Evolutionary conservation across 2,329 filamentous ascomycete genomes (phyloP).

Genomic region (Aspergillus caelatus): DNA sequence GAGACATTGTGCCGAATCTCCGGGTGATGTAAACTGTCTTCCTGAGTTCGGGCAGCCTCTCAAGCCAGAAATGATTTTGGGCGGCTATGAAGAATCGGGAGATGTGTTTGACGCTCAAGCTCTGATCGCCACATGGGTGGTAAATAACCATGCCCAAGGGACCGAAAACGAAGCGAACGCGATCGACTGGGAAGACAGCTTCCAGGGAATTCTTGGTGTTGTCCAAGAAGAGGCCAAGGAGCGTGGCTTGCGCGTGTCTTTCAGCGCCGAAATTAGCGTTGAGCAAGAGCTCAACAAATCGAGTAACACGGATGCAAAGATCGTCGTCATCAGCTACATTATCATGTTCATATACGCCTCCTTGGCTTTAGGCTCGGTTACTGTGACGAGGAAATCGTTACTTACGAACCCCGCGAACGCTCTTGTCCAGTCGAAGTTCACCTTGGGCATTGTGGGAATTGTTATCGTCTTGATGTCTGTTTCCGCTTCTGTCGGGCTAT

Average conservation of each 20-base stretch:
- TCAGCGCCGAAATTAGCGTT: conserved; percentile 92
- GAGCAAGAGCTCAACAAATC: conserved; percentile 97
- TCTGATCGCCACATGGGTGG: conserved; percentile 90
- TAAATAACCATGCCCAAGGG: conserved; percentile 80
- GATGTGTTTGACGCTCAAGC: conserved; percentile 74
- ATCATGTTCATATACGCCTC: conserved; percentile 99
- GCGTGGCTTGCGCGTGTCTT: conserved; percentile 83
- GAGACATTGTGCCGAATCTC: conserved; percentile 72
- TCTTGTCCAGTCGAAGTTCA: conserved; percentile 94
- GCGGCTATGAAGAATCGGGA: conserved; percentile 68
- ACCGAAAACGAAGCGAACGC: conserved; percentile 70
- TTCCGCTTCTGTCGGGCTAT: conserved; percentile 89
- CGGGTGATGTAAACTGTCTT: conserved; percentile 72
- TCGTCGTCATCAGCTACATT: conserved; percentile 93
- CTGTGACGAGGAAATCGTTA: conserved; percentile 74
- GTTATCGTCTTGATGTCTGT: conserved; percentile 97
- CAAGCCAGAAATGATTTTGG: conserved; percentile 81
- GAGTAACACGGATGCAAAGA: conserved; percentile 97
- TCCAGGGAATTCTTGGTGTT: conserved; percentile 73
- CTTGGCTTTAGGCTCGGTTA: conserved; percentile 85
- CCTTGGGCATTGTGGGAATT: conserved; percentile 91
- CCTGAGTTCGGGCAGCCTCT: conserved; percentile 89
- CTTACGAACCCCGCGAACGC: conserved; percentile 80
- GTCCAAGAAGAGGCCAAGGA: conserved; percentile 77
- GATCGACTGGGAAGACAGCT: conserved; percentile 84